phyloP scores from a whole-genome alignment of 1,284 basidiomycete species.

The Austroboletus niveus region DNA sequence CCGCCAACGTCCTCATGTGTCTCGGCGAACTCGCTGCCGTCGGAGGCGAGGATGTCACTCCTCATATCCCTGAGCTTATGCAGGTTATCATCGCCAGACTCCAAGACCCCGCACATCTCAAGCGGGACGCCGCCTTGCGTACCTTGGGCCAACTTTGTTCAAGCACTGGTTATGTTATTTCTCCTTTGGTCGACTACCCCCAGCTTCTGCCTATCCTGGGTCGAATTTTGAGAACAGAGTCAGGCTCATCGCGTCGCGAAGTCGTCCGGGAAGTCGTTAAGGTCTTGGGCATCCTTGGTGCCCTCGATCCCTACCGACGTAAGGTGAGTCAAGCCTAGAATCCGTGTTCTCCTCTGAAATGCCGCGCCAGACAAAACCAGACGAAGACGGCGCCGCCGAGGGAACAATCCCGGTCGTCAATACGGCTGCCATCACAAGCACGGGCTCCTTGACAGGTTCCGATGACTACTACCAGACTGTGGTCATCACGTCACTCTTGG shows the following conservation, averaged over 20 bases:
- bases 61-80: constrained; percentile 87
- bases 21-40: constrained; percentile 93
- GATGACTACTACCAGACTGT: constrained; percentile 99
- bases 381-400: constrained; percentile 77
- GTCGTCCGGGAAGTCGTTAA: constrained; percentile 90
- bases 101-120: constrained; percentile 80
- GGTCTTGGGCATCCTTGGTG: constrained; percentile 94
- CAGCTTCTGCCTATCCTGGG: constrained; percentile 87
- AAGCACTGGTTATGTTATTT: constrained; percentile 93
- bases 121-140: constrained; percentile 92
- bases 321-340: constrained; percentile 54
- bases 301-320: constrained; percentile 95
- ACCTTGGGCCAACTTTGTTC: constrained; percentile 95
- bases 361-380: constrained; percentile 55
- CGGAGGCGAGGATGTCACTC: constrained; percentile 88
- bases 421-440: constrained; percentile 50
- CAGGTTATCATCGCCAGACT: constrained; percentile 87
- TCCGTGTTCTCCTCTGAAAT: constrained; percentile 9
- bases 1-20: constrained; percentile 91
- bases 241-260: constrained; percentile 81
- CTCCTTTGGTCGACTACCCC: constrained; percentile 89
- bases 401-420: constrained; percentile 62
- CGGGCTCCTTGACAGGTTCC: constrained; percentile 49
- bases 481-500: constrained; percentile 87
- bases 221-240: constrained; percentile 85